These are phyloP conservation scores for Calonectria pseudoturangicola DNA, from an alignment of 2,329 filamentous ascomycete genomes.

Conservation along the genomic window DNA sequence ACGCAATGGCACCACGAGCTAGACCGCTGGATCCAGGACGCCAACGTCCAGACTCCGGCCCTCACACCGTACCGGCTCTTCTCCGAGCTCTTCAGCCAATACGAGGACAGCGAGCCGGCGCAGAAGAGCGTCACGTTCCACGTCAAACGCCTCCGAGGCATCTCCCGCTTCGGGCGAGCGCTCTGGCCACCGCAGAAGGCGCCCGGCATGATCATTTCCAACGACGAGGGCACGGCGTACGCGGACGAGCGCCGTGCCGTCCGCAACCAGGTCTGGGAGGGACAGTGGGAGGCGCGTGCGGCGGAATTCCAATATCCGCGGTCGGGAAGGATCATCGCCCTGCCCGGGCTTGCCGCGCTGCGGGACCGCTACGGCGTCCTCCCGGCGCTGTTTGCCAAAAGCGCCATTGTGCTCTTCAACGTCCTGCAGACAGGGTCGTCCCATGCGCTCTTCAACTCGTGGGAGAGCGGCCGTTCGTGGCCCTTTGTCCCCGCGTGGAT, in stretches of 20 bases:
- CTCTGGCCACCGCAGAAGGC: slow-evolving; percentile 59
- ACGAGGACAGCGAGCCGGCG: slow-evolving; percentile 55
- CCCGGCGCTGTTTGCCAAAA: slow-evolving; percentile 57
- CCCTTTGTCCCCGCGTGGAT: slow-evolving; percentile 62
- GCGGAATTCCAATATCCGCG: slow-evolving; percentile 57
- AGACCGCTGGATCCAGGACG: slow-evolving; percentile 54
- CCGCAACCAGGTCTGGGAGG: slow-evolving; percentile 56
- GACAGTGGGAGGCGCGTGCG: slow-evolving; percentile 53
- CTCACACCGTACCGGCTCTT: slow-evolving; percentile 57
- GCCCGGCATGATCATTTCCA: slow-evolving; percentile 59
- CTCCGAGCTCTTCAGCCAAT: slow-evolving; percentile 57
- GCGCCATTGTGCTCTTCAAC: slow-evolving; percentile 60
- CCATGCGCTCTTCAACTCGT: slow-evolving; percentile 59
- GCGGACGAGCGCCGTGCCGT: slow-evolving; percentile 45
- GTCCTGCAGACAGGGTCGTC: slow-evolving; percentile 56
- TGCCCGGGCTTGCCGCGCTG: slow-evolving; percentile 53
- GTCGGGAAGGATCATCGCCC: slow-evolving; percentile 54
- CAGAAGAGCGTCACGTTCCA: slow-evolving; percentile 56
- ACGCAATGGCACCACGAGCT: slow-evolving; percentile 59
- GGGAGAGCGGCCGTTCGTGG: slow-evolving; percentile 61
- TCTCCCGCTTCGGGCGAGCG: slow-evolving; percentile 57
- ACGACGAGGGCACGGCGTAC: slow-evolving; percentile 51
- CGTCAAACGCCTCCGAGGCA: slow-evolving; percentile 57
- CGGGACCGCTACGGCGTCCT: slow-evolving; percentile 47
- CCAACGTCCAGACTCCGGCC: slow-evolving; percentile 41